phyloP scores from a whole-genome alignment of 73 alveolate species.

The Paramecium sonneborni region DNA sequence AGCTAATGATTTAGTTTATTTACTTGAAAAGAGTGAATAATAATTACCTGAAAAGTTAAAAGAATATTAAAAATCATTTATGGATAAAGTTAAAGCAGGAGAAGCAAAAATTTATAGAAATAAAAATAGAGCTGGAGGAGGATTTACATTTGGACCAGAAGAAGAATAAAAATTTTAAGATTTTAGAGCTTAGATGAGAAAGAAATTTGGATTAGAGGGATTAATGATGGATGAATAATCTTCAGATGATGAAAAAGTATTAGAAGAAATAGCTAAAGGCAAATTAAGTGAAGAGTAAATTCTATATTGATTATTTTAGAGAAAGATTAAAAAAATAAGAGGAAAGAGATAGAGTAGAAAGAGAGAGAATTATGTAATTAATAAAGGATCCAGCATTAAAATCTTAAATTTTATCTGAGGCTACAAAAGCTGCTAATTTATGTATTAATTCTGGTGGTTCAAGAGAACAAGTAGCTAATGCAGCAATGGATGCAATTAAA shows the following conservation, averaged over 20 bases:
- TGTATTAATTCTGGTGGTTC: slow-evolving; percentile 81
- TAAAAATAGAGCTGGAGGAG: slow-evolving; percentile 94
- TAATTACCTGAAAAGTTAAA: slow-evolving; percentile 91
- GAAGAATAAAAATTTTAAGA: slow-evolving; percentile 90
- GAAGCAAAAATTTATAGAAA: slow-evolving; percentile 93
- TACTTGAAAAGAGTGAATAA: slow-evolving; percentile 89
- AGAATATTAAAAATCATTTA: slow-evolving; percentile 84
- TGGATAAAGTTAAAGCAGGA: slow-evolving; percentile 90
- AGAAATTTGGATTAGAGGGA: slow-evolving; percentile 81
- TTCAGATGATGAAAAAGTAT: slow-evolving; percentile 80
- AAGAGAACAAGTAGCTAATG: slow-evolving; percentile 85
- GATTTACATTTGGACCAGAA: slow-evolving; percentile 90
- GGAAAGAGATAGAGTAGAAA: slow-evolving; percentile 77
- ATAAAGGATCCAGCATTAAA: slow-evolving; percentile 57
- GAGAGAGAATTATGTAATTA: slow-evolving; percentile 73
- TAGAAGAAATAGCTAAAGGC: slow-evolving; percentile 77
- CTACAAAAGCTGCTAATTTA: slow-evolving; percentile 91
- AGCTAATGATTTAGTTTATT: slow-evolving; percentile 93
- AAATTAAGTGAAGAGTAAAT: slow-evolving; percentile 77
- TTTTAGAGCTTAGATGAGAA: slow-evolving; percentile 81
- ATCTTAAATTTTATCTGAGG: slow-evolving; percentile 75
- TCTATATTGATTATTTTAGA: slow-evolving; percentile 60
- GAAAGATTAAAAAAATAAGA: slow-evolving; percentile 73
- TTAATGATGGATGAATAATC: slow-evolving; percentile 67
- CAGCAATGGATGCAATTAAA: slow-evolving; percentile 89